Evolutionary conservation across 495 filamentous ascomycete species (phyloP), one percentile per base, ranked within the genome.

Genomic region (Xylaria nigripes): DNA sequence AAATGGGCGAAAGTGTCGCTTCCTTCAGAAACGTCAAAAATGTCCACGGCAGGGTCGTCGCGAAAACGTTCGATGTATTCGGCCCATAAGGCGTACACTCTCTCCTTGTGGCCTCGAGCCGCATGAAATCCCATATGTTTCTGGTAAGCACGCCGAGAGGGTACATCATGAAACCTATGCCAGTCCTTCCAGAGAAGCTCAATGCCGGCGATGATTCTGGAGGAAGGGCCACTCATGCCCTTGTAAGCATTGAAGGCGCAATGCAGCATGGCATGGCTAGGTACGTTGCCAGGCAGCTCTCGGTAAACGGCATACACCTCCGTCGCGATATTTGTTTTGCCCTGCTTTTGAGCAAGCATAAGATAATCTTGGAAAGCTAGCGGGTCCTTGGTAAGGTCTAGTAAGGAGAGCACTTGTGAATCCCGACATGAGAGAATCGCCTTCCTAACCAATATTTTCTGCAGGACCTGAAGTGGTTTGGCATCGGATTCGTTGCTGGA

Each of bases 151-250:
- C 65, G 58, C 24, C 57, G 54, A 47, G 70, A 64, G 30, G 78
- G 70, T 13, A 48, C 51, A 22, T 50, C 60, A 34, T 74, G 66
- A 44, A 70, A 63, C 10, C 53, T 56, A 46, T 74, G 68, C 71
- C 74, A 85, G 60, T 86, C 83, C 29, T 74, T 65, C 49, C 78
- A 67, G n/a, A 85, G 54, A 50, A 71, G 58, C 46, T 78, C 69
- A 54, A 85, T 69, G 3, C 73, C 79, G 6, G 57, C 59, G 22
- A 63, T 60, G 42, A 67, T 72, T 32, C 46, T 30, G 12, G 56
- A 51, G n/a, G 54, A 7, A 2, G 61, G 47, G 16, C 21, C 32
- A 15, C 7, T 74, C 59, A 51, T 65, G 27, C 15, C 61, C 54
- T 50, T 71, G 68, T 51, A 75, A 68, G 52, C 64, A n/a, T 71